phyloP scores from a whole-genome alignment of 345 rosid genomes.

The Ricinus communis region DNA sequence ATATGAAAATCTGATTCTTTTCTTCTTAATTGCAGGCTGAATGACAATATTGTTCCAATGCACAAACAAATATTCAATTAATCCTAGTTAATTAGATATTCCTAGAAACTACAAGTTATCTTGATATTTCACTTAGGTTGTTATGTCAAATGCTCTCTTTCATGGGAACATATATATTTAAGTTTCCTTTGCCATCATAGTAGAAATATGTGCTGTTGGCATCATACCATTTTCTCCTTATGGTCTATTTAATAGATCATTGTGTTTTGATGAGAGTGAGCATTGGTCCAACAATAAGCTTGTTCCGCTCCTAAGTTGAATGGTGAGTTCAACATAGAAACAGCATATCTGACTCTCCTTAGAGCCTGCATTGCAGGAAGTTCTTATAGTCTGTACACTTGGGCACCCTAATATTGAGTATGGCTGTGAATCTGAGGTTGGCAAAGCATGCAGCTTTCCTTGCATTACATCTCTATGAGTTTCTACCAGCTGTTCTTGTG shows the following conservation, averaged over 20 bases:
- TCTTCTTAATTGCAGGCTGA: neutral
- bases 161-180: neutral
- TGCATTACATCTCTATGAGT: neutral
- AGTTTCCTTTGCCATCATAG: neutral
- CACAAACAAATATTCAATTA: conserved; percentile 16
- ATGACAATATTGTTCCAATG: conserved; percentile 2
- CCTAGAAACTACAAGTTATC: neutral
- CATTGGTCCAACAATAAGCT: neutral
- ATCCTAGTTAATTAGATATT: conserved; percentile 16
- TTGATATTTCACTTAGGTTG: neutral
- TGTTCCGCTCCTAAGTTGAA: neutral
- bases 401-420: too few relatives aligned
- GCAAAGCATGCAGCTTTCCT: neutral
- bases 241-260: neutral
- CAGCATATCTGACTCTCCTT: neutral
- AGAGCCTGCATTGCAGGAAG: neutral
- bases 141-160: neutral
- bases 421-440: neutral
- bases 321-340: neutral
- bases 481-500: neutral
- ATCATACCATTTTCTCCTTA: neutral
- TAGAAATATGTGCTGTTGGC: neutral
- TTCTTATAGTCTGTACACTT: too few relatives aligned
- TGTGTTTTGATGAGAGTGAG: neutral
- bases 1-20: conserved; percentile 14